Evolutionary conservation across 495 filamentous ascomycete species (phyloP).

Genomic region (Peziza echinospora): DNA sequence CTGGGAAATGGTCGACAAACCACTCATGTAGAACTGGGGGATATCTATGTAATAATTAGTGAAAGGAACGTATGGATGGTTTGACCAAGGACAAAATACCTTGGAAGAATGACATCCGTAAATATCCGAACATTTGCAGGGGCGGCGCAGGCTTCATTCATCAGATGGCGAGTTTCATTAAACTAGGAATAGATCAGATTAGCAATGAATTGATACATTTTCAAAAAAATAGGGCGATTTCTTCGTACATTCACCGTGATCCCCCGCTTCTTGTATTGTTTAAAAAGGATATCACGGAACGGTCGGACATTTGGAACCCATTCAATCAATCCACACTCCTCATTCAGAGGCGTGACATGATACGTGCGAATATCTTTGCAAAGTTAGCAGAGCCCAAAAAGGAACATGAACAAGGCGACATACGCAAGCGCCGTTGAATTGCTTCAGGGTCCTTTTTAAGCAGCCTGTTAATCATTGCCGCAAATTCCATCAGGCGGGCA

Average conservation of each 20-base stretch:
- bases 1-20: conserved; percentile 88
- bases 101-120: conserved; percentile 42
- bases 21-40: conserved; percentile 73
- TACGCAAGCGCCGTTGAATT: conserved; percentile 55
- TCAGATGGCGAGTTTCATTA: conserved; percentile 32
- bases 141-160: conserved; percentile 35
- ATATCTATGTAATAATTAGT: conserved; percentile 41
- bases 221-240: not conserved
- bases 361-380: conserved; percentile 77
- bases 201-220: conserved; percentile 1
- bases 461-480: conserved; percentile 86
- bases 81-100: too few species aligned
- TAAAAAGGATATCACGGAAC: conserved; percentile 72
- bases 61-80: too few species aligned
- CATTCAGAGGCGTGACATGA: conserved; percentile 84
- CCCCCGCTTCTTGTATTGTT: conserved; percentile 48
- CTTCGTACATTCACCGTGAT: conserved; percentile 30
- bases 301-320: conserved; percentile 97
- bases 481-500: conserved; percentile 97
- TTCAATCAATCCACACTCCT: conserved; percentile 93
- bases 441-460: conserved; percentile 78
- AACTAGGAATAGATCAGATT: conserved; percentile 29
- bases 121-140: conserved; percentile 35
- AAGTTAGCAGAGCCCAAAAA: not conserved
- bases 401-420: conserved; percentile 15